Conservation (phyloP, 306 rosid genomes). For the Gleditsia sinensis region DNA sequence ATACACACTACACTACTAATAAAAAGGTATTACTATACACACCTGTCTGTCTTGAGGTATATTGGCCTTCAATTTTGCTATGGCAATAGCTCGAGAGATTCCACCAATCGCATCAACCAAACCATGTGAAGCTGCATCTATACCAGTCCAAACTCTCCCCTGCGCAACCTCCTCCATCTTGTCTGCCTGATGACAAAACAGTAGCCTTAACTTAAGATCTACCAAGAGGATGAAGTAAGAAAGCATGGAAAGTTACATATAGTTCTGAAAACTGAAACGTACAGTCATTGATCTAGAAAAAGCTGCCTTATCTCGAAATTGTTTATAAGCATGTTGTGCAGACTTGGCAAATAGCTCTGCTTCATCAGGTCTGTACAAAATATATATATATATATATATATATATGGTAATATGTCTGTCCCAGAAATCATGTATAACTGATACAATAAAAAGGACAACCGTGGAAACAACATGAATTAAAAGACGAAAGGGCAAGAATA, state of each 20-base stretch:
- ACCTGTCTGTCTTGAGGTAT: conserved; percentile 86
- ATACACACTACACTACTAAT: conserved; percentile 12
- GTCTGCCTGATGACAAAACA: conserved; percentile 59
- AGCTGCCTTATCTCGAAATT: conserved; percentile 92
- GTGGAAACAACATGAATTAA: not conserved
- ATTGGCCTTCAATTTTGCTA: conserved; percentile 87
- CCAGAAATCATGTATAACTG: conserved; percentile 1
- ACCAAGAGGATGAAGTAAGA: conserved; percentile 3
- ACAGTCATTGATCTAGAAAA: conserved; percentile 89
- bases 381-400: no score
- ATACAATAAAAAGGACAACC: conserved; percentile 16
- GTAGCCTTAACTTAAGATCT: conserved; percentile 25
- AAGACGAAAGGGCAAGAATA: not conserved
- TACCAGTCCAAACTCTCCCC: conserved; percentile 95
- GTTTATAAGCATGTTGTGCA: conserved; percentile 72
- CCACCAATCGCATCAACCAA: conserved; percentile 94
- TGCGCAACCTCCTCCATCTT: conserved; percentile 92
- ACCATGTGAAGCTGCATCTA: conserved; percentile 78
- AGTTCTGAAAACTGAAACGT: conserved; percentile 35
- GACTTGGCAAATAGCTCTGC: conserved; percentile 86
- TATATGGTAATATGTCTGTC: not conserved
- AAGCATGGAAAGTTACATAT: not conserved
- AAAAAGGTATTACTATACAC: conserved; percentile 7
- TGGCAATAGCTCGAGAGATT: conserved; percentile 87
- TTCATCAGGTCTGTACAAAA: conserved; percentile 74